Evolutionary conservation across 345 rosid species (phyloP).

Genomic region (Raphanus raphanistrum): DNA sequence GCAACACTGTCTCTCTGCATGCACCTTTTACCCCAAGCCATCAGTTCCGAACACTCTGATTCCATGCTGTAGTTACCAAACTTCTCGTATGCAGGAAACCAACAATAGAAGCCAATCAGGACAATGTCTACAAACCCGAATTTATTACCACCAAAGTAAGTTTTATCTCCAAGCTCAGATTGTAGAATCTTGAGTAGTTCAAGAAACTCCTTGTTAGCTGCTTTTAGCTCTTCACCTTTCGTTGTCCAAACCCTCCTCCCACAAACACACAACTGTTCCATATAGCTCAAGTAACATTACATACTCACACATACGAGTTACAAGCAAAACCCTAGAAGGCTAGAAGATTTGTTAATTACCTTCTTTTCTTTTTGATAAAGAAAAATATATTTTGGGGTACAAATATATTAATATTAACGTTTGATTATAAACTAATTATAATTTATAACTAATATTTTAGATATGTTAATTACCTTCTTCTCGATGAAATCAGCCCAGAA

Average conservation of each 20-base stretch:
- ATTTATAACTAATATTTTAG: too few species aligned
- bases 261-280: slow-evolving; percentile 6
- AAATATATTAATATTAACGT: neutral
- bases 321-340: neutral
- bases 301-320: neutral
- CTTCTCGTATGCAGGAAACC: slow-evolving; percentile 9
- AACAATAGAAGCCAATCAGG: neutral
- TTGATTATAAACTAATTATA: too few species aligned
- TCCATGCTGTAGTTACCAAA: neutral
- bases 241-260: slow-evolving; percentile 23
- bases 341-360: neutral
- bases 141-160: slow-evolving; percentile 8
- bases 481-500: slow-evolving; percentile 18
- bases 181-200: slow-evolving; percentile 4
- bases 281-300: neutral
- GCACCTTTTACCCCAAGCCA: slow-evolving; percentile 1
- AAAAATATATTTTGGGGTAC: neutral
- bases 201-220: neutral
- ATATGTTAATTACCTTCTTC: slow-evolving; percentile 15
- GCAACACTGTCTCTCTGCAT: neutral
- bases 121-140: slow-evolving; percentile 7
- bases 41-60: neutral
- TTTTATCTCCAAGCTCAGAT: slow-evolving; percentile 7
- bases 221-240: slow-evolving; percentile 18
- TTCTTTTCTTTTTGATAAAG: too few species aligned